These are phyloP conservation scores for Colletotrichum lupini DNA, from an alignment of 2,329 filamentous ascomycete species.

Conservation along the genomic window DNA sequence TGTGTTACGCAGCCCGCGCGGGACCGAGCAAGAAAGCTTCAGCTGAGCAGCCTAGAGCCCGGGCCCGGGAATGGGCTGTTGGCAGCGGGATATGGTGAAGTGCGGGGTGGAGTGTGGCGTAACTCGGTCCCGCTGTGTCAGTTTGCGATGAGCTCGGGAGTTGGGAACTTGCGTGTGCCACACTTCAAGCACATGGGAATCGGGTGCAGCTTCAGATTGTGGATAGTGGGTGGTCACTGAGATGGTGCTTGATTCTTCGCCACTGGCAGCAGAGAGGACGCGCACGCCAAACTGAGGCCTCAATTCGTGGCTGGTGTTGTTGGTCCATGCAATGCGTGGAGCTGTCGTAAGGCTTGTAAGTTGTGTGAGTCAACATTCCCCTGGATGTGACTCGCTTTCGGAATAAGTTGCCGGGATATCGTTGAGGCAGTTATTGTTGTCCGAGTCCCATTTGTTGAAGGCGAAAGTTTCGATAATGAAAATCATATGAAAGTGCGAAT, in stretches of 20 bases:
- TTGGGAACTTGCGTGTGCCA: conserved; percentile 2
- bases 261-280: conserved; percentile 17
- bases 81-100: not conserved
- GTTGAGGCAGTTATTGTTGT: not conserved
- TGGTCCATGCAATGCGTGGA: conserved; percentile 8
- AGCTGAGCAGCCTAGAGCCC: conserved; percentile 14
- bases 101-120: conserved; percentile 3
- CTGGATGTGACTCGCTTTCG: conserved; percentile 13
- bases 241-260: conserved; percentile 15
- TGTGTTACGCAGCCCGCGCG: conserved; percentile 19
- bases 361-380: conserved; percentile 24
- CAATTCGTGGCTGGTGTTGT: not conserved
- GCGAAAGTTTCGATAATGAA: not conserved
- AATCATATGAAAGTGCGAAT: not conserved
- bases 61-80: conserved; percentile 1
- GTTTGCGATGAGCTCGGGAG: conserved; percentile 6
- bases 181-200: not conserved
- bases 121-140: conserved; percentile 16
- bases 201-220: not conserved
- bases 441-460: not conserved
- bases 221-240: not conserved
- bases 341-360: conserved; percentile 13
- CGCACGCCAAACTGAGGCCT: conserved; percentile 28
- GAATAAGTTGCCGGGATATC: conserved; percentile 3
- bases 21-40: not conserved